A percentile compares a stretch with the other conserved stretches of the same genome.
Conservation (phyloP, 2,329 filamentous ascomycete genomes). For the Byssochlamys sp. region DNA sequence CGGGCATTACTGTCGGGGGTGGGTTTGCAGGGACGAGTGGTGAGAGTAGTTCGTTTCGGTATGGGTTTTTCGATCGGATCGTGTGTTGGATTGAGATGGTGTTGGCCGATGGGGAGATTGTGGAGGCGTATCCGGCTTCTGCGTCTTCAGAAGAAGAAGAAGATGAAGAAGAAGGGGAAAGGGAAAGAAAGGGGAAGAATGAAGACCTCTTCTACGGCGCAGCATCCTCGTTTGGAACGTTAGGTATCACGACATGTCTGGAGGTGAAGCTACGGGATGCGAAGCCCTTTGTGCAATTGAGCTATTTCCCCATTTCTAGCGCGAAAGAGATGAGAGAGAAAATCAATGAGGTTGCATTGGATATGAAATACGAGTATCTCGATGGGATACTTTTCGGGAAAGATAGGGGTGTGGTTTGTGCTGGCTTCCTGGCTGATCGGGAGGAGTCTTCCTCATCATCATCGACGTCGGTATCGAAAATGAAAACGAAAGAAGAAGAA, state of each 20-base stretch:
- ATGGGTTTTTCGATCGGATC: slow-evolving; percentile 58
- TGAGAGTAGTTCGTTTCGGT: slow-evolving; percentile 57
- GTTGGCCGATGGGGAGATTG: slow-evolving; percentile 47
- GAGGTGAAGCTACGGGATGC: neutral
- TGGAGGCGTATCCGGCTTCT: slow-evolving; percentile 42
- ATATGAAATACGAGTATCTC: neutral
- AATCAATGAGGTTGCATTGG: neutral
- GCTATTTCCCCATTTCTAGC: neutral
- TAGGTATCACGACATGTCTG: neutral
- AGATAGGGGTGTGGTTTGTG: neutral
- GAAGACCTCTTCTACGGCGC: neutral
- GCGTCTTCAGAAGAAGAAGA: slow-evolving; percentile 50
- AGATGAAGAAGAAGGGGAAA: neutral
- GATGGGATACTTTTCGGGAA: neutral
- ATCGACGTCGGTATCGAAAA: slow-evolving; percentile 49
- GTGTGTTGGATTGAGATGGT: slow-evolving; percentile 56
- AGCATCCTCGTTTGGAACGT: neutral
- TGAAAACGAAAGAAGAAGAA: slow-evolving; percentile 48
- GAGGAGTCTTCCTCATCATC: slow-evolving; percentile 52
- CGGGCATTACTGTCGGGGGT: slow-evolving; percentile 59
- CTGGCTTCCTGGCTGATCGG: slow-evolving; percentile 12
- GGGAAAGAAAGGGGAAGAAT: neutral
- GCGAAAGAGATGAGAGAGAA: neutral
- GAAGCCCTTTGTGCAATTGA: neutral
- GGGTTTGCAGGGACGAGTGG: slow-evolving; percentile 58